Evolutionary conservation across 495 filamentous ascomycete species (phyloP), one percentile per base, ranked within the genome.

Genomic region (Hamigera avellanea): DNA sequence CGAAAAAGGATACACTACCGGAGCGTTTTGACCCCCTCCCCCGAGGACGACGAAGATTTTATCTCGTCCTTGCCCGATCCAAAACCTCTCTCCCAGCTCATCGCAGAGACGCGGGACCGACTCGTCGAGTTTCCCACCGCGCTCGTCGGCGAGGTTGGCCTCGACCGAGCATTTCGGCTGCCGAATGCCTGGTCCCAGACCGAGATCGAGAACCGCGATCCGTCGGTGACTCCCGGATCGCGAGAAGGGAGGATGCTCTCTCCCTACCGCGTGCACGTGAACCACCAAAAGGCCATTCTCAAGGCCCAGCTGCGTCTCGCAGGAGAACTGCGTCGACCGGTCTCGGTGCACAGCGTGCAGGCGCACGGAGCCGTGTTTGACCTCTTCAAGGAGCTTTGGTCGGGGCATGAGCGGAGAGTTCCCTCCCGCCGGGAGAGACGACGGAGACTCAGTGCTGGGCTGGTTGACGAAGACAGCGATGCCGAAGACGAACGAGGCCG

Each of bases 311-410:
- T 98, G n/a, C 63, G 71, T 14, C 67, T 98, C 19, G 93, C 91
- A 0, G 89, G 84, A 8, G 78, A 87, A 50, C 62, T 94, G 62
- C 67, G 73, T 17, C 70, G 88, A 12, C 72, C 87, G 0, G 91
- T 88, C 2, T 89, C 83, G 10, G 67, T 96, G 0, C 91, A 96
- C 50, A 87, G 88, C 16, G 93, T 96, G 12, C 82, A 91, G 53
- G 85, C 83, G 0, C 91, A 95, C 48, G 93, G 91, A 0, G 62
- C 78, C 1, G 47, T 96, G 1, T 81, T 86, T 36, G 84, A 93
- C 10, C 68, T 79, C 1, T 52, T 96, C 15, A 66, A 76, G 35
- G 71, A 75, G 35, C 59, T 84, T 23, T 98, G 88, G 87, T 76
- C 76, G 46, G 91, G 87, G 0, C 70, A 86, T 50, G 86, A 95